Base-by-base conservation (phyloP, 1,284 basidiomycete species). In the Heliocybe sulcata region DNA sequence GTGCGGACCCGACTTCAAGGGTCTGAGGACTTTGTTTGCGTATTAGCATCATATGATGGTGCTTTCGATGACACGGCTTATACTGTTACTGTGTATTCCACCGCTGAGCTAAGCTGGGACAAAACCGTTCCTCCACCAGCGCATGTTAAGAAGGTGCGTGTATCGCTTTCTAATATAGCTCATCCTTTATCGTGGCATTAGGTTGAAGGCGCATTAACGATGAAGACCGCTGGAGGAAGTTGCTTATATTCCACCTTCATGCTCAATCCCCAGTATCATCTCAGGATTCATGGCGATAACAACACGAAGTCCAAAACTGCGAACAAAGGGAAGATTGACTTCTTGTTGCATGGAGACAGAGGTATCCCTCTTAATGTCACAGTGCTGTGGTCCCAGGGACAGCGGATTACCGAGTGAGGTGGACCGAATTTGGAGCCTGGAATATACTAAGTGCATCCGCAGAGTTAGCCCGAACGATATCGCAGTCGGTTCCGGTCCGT, bases 191-290 rank as follows among this genome's bases (percentile, higher is more conserved):
- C 35, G 59, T 20, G 58, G 61, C 29, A 31, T 31, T 56, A 91
- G 90, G 63, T 87, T 9, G 71, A 79, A 0, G 87, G 84, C 2
- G 64, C 72, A 0, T 79, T 96, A 62, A 87, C 84, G 0, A 78
- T 72, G 45, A 85, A 85, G 58, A 90, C 82, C 10, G 82, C 91
- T 0, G 95, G 95, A 0, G 95, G 95, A 0, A 94, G 94, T 63
- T 80, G 84, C 50, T 81, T 81, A 0, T 77, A 84, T 60, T 80
- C 91, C 0, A 86, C 87, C 0, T 97, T 92, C 70, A 88, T 95
- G 82, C 71, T 81, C 56, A 98, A 98, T 65, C 95, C 95, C 0
- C 94, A 98, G 65, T 98, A 90, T 67, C 75, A 77, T 51, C 70
- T 98, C 2, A 74, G 68, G 2, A 70, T 95, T 12, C 69, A 75